A percentile compares a stretch with the other conserved stretches of the same genome.
Conservation (phyloP, 2,329 filamentous ascomycete species). For the Arachnomyces sp. region DNA sequence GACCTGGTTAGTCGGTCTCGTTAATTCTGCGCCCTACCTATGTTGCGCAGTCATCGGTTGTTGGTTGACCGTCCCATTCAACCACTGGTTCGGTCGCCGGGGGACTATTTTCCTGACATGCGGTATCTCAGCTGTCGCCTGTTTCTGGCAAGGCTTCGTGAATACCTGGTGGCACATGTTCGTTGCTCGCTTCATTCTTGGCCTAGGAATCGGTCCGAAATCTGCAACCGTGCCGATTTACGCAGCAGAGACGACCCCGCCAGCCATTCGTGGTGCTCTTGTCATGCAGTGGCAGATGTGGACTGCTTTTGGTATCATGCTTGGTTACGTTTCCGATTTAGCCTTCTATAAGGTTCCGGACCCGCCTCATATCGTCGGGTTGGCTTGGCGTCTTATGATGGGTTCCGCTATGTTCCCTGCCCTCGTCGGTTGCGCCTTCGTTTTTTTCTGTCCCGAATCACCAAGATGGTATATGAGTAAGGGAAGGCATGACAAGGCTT, state of each 20-base stretch:
- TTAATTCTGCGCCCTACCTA: slow-evolving; percentile 51
- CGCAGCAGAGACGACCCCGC: slow-evolving; percentile 64
- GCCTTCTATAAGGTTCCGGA: slow-evolving; percentile 52
- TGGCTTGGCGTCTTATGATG: slow-evolving; percentile 62
- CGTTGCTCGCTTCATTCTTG: slow-evolving; percentile 61
- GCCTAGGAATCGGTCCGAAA: slow-evolving; percentile 70
- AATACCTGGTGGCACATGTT: slow-evolving; percentile 66
- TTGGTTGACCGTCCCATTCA: slow-evolving; percentile 66
- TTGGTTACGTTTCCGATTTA: slow-evolving; percentile 52
- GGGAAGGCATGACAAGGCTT: slow-evolving; percentile 34
- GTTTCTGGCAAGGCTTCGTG: slow-evolving; percentile 54
- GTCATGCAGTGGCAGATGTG: slow-evolving; percentile 74
- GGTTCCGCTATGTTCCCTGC: slow-evolving; percentile 57
- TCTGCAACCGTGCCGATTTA: slow-evolving; percentile 68
- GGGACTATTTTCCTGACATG: slow-evolving; percentile 71
- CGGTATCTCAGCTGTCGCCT: slow-evolving; percentile 54
- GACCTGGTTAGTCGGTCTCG: slow-evolving; percentile 53
- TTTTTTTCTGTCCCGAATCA: slow-evolving; percentile 55
- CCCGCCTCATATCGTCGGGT: slow-evolving; percentile 45
- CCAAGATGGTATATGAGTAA: slow-evolving; percentile 43
- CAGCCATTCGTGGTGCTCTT: slow-evolving; percentile 61
- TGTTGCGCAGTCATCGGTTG: slow-evolving; percentile 62
- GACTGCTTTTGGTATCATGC: slow-evolving; percentile 44
- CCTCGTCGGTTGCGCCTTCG: slow-evolving; percentile 48
- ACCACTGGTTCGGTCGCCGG: slow-evolving; percentile 59